These are phyloP conservation scores for Aspergillus fischeri DNA, from an alignment of 2,329 filamentous ascomycete species.

Conservation along the genomic window DNA sequence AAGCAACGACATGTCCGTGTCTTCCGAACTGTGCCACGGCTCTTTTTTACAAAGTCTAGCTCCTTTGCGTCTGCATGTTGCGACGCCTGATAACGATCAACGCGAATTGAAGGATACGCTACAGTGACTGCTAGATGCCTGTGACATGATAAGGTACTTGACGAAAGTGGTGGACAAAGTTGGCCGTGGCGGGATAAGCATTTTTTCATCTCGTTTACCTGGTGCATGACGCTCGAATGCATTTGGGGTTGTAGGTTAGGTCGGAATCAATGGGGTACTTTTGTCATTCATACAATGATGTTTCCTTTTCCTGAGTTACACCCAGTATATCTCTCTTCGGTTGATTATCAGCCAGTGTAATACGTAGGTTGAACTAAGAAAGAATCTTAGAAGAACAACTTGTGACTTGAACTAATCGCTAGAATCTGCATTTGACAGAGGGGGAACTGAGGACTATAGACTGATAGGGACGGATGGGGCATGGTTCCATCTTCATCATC, in stretches of 20 bases:
- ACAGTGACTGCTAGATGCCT: neutral
- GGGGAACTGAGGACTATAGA: neutral
- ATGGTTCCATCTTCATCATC: neutral
- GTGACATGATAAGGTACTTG: neutral
- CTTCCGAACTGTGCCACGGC: conserved; percentile 7
- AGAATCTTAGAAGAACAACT: neutral
- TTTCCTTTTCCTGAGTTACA: neutral
- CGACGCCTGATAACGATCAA: neutral
- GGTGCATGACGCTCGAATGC: neutral
- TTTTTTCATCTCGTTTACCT: neutral
- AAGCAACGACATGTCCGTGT: conserved; percentile 24
- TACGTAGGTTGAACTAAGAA: neutral
- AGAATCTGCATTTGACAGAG: neutral
- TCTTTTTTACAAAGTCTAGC: neutral
- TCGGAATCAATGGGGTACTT: neutral
- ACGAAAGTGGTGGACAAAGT: neutral
- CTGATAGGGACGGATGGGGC: neutral
- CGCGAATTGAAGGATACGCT: neutral
- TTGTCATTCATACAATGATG: neutral
- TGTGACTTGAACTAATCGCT: neutral
- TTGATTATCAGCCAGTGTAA: neutral
- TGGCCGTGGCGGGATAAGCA: neutral
- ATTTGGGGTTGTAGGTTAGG: neutral
- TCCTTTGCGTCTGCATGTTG: neutral
- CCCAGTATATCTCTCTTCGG: neutral